Evolutionary conservation across 2,329 filamentous ascomycete genomes (phyloP).

Genomic region (Ophiostoma sp.): DNA sequence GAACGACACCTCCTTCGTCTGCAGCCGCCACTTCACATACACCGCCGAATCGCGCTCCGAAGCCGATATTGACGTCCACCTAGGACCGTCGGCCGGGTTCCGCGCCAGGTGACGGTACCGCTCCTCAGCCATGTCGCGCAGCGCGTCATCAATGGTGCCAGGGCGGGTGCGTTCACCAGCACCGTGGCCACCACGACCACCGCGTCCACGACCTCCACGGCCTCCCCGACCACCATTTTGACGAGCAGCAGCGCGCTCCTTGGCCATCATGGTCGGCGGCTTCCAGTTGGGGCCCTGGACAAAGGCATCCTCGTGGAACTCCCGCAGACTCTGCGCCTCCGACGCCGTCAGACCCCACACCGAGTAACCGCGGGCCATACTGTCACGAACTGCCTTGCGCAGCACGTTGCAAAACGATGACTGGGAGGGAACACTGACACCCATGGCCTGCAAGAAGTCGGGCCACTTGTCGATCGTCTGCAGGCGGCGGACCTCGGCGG

Average conservation of each 20-base stretch:
- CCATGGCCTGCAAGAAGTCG: slow-evolving; percentile 47
- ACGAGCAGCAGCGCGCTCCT: neutral
- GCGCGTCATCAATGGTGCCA: neutral
- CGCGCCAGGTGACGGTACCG: neutral
- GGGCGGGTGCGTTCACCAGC: neutral
- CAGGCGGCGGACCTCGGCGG: slow-evolving; percentile 46
- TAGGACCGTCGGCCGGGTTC: neutral
- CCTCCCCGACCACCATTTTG: neutral
- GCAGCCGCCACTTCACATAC: slow-evolving; percentile 1
- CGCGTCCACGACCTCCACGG: neutral
- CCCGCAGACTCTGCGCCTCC: slow-evolving; percentile 1
- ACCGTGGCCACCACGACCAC: neutral
- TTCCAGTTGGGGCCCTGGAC: neutral
- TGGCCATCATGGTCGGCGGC: neutral
- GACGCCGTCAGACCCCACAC: neutral
- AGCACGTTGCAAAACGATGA: slow-evolving; percentile 38
- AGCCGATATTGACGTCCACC: neutral
- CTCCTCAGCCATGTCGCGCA: neutral
- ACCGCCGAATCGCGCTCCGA: neutral
- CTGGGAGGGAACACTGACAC: slow-evolving; percentile 36
- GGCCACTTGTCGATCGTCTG: slow-evolving; percentile 45
- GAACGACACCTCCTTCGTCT: slow-evolving; percentile 1
- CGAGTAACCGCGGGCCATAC: slow-evolving; percentile 40
- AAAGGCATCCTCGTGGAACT: neutral
- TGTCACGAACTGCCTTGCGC: slow-evolving; percentile 38